phyloP scores from a whole-genome alignment of 495 filamentous ascomycete genomes.

The Aspergillus asperescens region DNA sequence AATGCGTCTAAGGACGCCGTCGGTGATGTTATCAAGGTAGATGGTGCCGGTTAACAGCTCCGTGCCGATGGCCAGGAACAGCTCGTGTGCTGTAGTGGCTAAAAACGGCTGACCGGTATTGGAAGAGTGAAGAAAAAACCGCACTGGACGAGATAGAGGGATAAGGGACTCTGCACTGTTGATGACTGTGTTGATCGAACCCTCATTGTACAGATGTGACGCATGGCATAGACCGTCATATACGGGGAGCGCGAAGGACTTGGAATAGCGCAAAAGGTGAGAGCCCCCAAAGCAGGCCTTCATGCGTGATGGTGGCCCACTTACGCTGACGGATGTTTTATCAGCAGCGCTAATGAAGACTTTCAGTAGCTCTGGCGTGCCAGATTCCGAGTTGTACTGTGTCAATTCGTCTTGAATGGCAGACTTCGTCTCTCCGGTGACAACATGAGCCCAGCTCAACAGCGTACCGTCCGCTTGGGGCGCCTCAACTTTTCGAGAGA shows the following conservation, averaged over 20 bases:
- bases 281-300: conserved; percentile 29
- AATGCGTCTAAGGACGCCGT: neutral
- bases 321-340: conserved; percentile 34
- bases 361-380: conserved; percentile 19
- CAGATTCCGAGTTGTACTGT: conserved; percentile 18
- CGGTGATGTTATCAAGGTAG: conserved; percentile 3
- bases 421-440: conserved; percentile 26
- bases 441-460: conserved; percentile 40
- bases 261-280: conserved; percentile 28
- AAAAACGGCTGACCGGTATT: neutral
- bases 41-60: conserved; percentile 1
- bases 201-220: conserved; percentile 32
- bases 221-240: conserved; percentile 41
- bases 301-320: conserved; percentile 39
- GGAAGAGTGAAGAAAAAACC: conserved; percentile 8
- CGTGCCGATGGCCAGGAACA: neutral
- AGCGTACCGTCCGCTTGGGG: conserved; percentile 5
- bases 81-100: neutral
- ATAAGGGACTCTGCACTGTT: conserved; percentile 1
- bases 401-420: conserved; percentile 36
- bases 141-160: conserved; percentile 1
- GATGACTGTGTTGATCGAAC: conserved; percentile 19
- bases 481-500: conserved; percentile 33
- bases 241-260: conserved; percentile 27
- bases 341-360: conserved; percentile 38